Evolutionary conservation across 345 rosid genomes (phyloP).

Genomic region (Abelmoschus esculentus): DNA sequence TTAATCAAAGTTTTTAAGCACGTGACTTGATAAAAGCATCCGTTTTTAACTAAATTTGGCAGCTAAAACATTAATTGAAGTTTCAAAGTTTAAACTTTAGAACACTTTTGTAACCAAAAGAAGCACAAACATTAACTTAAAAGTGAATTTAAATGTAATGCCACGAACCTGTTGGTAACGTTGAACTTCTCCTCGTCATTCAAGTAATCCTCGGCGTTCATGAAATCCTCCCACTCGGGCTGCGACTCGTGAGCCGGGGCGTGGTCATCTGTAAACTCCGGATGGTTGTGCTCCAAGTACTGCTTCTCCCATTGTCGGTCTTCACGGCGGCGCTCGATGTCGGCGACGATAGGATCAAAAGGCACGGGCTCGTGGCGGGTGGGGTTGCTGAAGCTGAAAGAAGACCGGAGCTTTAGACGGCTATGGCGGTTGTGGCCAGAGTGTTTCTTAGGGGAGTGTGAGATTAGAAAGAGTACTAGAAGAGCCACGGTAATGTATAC

Average conservation of each 20-base stretch:
- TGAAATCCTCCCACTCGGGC: constrained; percentile 94
- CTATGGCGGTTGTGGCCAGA: constrained; percentile 31
- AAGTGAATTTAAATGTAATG: not conserved
- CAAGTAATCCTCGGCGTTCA: constrained; percentile 92
- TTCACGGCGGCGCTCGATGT: constrained; percentile 67
- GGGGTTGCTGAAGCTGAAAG: constrained; percentile 36
- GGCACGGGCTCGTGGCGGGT: constrained; percentile 43
- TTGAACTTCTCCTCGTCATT: constrained; percentile 84
- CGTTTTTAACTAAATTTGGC: not conserved
- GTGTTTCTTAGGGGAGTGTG: constrained; percentile 39
- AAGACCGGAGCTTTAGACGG: constrained; percentile 55
- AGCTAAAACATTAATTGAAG: not conserved
- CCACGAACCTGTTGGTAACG: constrained; percentile 56
- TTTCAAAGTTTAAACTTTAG: not conserved
- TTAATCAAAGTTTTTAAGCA: not conserved
- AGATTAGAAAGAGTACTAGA: constrained; percentile 47
- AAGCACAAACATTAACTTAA: not conserved
- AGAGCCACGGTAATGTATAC: constrained; percentile 46
- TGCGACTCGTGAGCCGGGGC: constrained; percentile 70
- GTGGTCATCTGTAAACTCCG: constrained; percentile 30
- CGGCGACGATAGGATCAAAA: constrained; percentile 70
- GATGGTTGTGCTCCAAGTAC: constrained; percentile 58
- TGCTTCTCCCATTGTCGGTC: constrained; percentile 85
- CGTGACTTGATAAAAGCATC: not conserved
- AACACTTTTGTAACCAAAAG: not conserved